A percentile compares a stretch with the other conserved stretches of the same genome.
phyloP scores from a whole-genome alignment of 2,329 filamentous ascomycete species.

The Incumbomyces delicatus region DNA sequence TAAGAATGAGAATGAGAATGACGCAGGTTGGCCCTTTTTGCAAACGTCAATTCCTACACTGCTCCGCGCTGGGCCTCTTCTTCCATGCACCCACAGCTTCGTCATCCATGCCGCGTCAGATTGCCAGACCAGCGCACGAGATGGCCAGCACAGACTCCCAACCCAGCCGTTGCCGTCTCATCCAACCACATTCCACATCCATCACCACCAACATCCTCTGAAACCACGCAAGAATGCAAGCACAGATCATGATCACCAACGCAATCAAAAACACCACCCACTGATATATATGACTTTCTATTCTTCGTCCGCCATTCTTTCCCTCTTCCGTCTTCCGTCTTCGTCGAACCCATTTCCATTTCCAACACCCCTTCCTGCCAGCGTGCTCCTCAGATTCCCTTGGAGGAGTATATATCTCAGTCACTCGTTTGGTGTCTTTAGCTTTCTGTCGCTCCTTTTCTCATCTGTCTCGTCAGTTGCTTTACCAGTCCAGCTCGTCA shows the following conservation, averaged over 20 bases:
- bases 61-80: too few relatives aligned
- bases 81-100: too few relatives aligned
- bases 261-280: background rate
- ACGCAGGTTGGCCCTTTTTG: too few relatives aligned
- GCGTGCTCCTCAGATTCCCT: background rate
- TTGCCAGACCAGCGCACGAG: too few relatives aligned
- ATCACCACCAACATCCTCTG: background rate
- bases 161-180: background rate
- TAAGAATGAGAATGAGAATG: too few relatives aligned
- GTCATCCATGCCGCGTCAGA: too few relatives aligned
- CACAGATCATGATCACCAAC: slow-evolving; percentile 4
- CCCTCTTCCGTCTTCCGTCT: background rate
- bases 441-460: background rate
- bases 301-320: background rate
- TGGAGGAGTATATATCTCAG: background rate
- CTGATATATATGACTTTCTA: slow-evolving; percentile 1
- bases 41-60: too few relatives aligned
- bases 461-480: background rate
- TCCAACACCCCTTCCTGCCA: background rate
- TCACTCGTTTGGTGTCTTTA: slow-evolving; percentile 3
- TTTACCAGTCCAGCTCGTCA: background rate
- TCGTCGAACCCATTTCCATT: background rate
- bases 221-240: background rate
- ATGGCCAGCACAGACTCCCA: too few relatives aligned
- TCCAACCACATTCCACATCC: background rate